phyloP scores from a whole-genome alignment of 495 filamentous ascomycete species.

The Penicillium fimorum region DNA sequence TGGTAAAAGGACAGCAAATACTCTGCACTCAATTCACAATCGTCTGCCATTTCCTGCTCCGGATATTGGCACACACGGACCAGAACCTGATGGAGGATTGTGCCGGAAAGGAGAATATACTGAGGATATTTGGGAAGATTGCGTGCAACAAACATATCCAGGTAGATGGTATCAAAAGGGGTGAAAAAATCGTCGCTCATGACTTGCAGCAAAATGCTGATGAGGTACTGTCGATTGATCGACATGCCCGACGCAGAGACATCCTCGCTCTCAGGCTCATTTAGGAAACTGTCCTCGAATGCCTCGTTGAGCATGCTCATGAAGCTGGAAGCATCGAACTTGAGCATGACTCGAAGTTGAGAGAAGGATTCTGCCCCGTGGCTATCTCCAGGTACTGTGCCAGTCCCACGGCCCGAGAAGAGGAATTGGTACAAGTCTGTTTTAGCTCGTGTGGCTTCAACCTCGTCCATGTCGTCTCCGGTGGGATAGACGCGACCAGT shows the following conservation, averaged over 20 bases:
- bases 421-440: conserved; percentile 86
- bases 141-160: conserved; percentile 97
- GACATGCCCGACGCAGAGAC: conserved; percentile 51
- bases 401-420: conserved; percentile 69
- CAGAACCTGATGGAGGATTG: conserved; percentile 76
- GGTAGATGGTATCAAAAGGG: conserved; percentile 81
- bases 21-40: conserved; percentile 93
- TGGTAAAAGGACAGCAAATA: conserved; percentile 93
- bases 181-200: conserved; percentile 74
- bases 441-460: conserved; percentile 71
- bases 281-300: conserved; percentile 92
- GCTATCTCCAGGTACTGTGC: conserved; percentile 57
- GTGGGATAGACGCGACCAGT: conserved; percentile 90
- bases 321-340: conserved; percentile 87
- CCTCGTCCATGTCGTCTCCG: conserved; percentile 67
- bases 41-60: conserved; percentile 76
- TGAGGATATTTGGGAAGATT: conserved; percentile 96
- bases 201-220: conserved; percentile 84
- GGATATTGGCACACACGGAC: conserved; percentile 82
- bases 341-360: conserved; percentile 77
- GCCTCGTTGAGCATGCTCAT: conserved; percentile 96
- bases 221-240: conserved; percentile 85
- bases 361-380: conserved; percentile 71
- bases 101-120: conserved; percentile 86
- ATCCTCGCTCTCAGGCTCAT: conserved; percentile 54